phyloP scores from a whole-genome alignment of 257 asterid species.

The Datura wrightii region DNA sequence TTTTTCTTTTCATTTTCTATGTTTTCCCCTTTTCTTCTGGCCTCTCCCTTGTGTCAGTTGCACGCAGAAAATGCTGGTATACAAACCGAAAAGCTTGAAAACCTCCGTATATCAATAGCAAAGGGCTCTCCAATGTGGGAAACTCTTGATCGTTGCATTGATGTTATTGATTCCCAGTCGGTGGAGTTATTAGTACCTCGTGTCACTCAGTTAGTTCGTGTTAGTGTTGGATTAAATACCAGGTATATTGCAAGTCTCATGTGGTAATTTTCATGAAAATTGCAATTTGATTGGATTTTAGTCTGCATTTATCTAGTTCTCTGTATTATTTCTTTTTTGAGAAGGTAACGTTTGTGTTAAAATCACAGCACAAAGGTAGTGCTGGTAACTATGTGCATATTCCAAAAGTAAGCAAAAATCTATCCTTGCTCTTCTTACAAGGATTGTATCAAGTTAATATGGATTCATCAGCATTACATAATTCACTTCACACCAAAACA shows the following conservation, averaged over 20 bases:
- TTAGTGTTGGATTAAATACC: slow-evolving; percentile 94
- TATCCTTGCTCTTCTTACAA: background rate
- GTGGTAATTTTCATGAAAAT: background rate
- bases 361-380: background rate
- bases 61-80: slow-evolving; percentile 95
- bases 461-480: background rate
- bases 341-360: background rate
- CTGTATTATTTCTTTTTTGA: background rate
- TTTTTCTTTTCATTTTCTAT: slow-evolving; percentile 7
- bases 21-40: slow-evolving; percentile 17
- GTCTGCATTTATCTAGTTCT: slow-evolving; percentile 6
- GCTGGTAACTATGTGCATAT: background rate
- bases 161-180: slow-evolving; percentile 78
- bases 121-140: slow-evolving; percentile 99
- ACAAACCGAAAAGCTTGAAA: slow-evolving; percentile 93
- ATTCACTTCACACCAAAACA: background rate
- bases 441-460: background rate
- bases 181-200: slow-evolving; percentile 90
- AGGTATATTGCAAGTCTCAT: slow-evolving; percentile 52
- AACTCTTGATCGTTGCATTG: slow-evolving; percentile 94
- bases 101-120: slow-evolving; percentile 88
- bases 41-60: slow-evolving; percentile 53
- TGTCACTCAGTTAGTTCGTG: slow-evolving; percentile 76
- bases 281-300: background rate
- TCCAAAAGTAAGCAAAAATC: background rate